A percentile compares a stretch with the other conserved stretches of the same genome.
These are phyloP conservation scores for Gnaphalium uliginosum DNA, from an alignment of 129 eudicot species.

Conservation along the genomic window DNA sequence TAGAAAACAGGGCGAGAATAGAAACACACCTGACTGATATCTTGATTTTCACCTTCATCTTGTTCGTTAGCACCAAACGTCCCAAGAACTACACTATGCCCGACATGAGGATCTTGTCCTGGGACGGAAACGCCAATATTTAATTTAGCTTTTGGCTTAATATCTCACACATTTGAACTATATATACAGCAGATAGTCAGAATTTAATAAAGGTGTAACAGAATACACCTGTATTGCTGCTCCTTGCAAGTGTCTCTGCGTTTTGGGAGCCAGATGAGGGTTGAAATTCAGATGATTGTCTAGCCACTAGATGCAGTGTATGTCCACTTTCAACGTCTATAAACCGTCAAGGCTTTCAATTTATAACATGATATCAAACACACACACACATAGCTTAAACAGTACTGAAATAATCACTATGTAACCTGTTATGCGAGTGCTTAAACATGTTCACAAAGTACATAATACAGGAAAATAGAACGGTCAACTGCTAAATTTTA, in stretches of 20 bases:
- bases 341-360: slow-evolving; percentile 39
- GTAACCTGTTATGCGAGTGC: no score
- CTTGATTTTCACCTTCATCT: slow-evolving; percentile 62
- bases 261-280: slow-evolving; percentile 44
- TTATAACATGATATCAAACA: neutral
- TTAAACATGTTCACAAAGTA: neutral
- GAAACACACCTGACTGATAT: slow-evolving; percentile 69
- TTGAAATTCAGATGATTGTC: slow-evolving; percentile 75
- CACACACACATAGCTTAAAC: neutral
- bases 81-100: slow-evolving; percentile 75
- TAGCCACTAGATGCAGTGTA: slow-evolving; percentile 75
- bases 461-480: neutral
- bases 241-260: slow-evolving; percentile 45
- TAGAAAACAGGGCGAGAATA: neutral
- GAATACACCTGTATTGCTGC: slow-evolving; percentile 48
- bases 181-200: neutral
- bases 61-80: slow-evolving; percentile 67
- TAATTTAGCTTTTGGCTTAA: neutral
- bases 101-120: slow-evolving; percentile 64
- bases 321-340: slow-evolving; percentile 89
- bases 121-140: neutral
- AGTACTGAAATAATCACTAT: no score
- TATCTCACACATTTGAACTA: neutral
- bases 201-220: neutral
- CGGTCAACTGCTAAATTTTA: neutral